Percentiles rank a stretch among this genome's conserved stretches.
Conservation (phyloP, 371 early-diverging fungal genomes). For the Mortierella sp. region DNA sequence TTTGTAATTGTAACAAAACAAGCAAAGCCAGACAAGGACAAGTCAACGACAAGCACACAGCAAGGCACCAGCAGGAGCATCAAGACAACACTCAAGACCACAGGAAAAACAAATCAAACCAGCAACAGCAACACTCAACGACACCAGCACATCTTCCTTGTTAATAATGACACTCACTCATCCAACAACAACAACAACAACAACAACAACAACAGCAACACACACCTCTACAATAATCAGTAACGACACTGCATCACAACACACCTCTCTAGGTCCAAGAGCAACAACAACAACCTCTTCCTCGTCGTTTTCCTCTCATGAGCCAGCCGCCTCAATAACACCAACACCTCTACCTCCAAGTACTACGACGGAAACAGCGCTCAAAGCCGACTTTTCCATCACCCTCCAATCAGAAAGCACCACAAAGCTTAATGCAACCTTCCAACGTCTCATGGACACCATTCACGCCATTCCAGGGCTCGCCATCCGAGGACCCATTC, state of each 20-base stretch:
- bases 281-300: background rate
- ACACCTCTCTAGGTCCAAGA: background rate
- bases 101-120: too few species aligned
- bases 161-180: background rate
- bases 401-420: slow-evolving; percentile 51
- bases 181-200: background rate
- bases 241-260: background rate
- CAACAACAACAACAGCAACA: background rate
- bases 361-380: background rate
- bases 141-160: background rate
- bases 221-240: background rate
- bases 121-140: background rate
- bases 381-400: slow-evolving; percentile 47
- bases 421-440: slow-evolving; percentile 29
- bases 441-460: slow-evolving; percentile 51
- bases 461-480: slow-evolving; percentile 33
- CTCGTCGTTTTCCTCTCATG: background rate
- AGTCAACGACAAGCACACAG: too few species aligned
- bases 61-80: too few species aligned
- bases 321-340: background rate
- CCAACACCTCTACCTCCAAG: background rate
- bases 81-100: too few species aligned
- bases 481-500: slow-evolving; percentile 48
- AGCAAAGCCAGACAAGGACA: too few species aligned
- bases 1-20: too few species aligned